phyloP scores from a whole-genome alignment of 345 rosid species.

The Citrus mangshanensis region DNA sequence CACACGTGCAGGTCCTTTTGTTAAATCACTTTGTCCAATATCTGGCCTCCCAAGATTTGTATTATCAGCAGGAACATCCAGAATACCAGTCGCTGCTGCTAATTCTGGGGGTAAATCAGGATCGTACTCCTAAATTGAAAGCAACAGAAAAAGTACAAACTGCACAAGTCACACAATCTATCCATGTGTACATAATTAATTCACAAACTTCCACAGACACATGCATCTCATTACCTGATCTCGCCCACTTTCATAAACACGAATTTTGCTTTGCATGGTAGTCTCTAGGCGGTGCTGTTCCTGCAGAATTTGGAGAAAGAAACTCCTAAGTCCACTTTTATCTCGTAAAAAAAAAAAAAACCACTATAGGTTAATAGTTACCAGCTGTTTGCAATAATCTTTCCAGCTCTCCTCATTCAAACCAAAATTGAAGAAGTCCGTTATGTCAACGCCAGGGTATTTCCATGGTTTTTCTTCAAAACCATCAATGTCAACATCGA shows the following conservation, averaged over 20 bases:
- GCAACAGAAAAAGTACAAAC: conserved; percentile 8
- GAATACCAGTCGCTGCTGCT: conserved; percentile 87
- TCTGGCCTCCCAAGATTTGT: conserved; percentile 57
- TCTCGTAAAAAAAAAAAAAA: conserved; percentile 3
- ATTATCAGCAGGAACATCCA: conserved; percentile 57
- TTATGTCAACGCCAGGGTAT: conserved; percentile 67
- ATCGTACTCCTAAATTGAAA: conserved; percentile 70
- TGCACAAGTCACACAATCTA: not conserved
- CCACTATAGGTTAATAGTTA: conserved; percentile 35
- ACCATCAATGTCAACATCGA: conserved; percentile 87
- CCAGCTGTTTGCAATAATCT: conserved; percentile 96
- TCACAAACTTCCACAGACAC: not conserved
- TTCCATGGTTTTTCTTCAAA: conserved; percentile 99
- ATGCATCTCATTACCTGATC: conserved; percentile 63
- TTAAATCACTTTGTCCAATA: conserved; percentile 50
- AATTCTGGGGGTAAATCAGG: conserved; percentile 98
- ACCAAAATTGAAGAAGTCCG: conserved; percentile 94
- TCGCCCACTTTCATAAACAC: conserved; percentile 96
- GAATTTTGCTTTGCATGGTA: conserved; percentile 98
- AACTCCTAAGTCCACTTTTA: conserved; percentile 26
- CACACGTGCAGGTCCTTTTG: conserved; percentile 56
- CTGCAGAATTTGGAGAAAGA: conserved; percentile 40
- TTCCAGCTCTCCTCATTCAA: conserved; percentile 98
- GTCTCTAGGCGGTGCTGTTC: conserved; percentile 87
- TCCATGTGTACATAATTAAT: not conserved